Evolutionary conservation across 2,329 filamentous ascomycete genomes (phyloP).

Genomic region (Periconia macrospinosa): DNA sequence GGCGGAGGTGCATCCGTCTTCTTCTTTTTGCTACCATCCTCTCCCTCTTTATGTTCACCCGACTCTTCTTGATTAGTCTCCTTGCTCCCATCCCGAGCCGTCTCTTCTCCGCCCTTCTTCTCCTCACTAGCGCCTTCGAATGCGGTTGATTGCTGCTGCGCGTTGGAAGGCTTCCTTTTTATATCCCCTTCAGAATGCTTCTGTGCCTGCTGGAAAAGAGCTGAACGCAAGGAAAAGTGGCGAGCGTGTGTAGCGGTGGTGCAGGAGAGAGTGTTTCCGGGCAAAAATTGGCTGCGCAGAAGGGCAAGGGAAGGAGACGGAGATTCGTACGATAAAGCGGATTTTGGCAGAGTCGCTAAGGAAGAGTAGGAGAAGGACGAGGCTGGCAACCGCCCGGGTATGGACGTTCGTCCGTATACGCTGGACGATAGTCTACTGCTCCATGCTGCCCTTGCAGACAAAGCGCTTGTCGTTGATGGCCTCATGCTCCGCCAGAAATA

Average conservation of each 20-base stretch:
- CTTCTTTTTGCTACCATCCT: slow-evolving; percentile 58
- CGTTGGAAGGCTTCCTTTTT: slow-evolving; percentile 33
- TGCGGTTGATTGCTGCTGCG: slow-evolving; percentile 45
- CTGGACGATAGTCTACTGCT: slow-evolving; percentile 40
- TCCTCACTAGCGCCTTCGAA: slow-evolving; percentile 36
- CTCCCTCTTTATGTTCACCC: slow-evolving; percentile 51
- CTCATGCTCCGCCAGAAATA: slow-evolving; percentile 46
- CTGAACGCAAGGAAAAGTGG: slow-evolving; percentile 47
- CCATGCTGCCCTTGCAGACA: slow-evolving; percentile 46
- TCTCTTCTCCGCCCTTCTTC: slow-evolving; percentile 40
- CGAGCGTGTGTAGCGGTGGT: slow-evolving; percentile 47
- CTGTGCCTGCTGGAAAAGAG: slow-evolving; percentile 37
- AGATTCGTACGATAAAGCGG: slow-evolving; percentile 11
- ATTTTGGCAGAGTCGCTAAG: slow-evolving; percentile 27
- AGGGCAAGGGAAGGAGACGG: slow-evolving; percentile 35
- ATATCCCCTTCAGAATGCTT: slow-evolving; percentile 38
- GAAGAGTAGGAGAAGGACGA: slow-evolving; percentile 19
- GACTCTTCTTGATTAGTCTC: slow-evolving; percentile 50
- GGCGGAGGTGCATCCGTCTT: slow-evolving; percentile 74
- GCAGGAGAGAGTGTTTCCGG: slow-evolving; percentile 42
- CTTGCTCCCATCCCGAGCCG: slow-evolving; percentile 47
- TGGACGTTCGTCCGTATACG: slow-evolving; percentile 50
- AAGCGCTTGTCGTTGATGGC: slow-evolving; percentile 42
- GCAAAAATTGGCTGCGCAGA: slow-evolving; percentile 48
- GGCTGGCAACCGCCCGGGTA: slow-evolving; percentile 52